Evolutionary conservation across 805 yeast species (phyloP).

Genomic region (Pichia scutulata): DNA sequence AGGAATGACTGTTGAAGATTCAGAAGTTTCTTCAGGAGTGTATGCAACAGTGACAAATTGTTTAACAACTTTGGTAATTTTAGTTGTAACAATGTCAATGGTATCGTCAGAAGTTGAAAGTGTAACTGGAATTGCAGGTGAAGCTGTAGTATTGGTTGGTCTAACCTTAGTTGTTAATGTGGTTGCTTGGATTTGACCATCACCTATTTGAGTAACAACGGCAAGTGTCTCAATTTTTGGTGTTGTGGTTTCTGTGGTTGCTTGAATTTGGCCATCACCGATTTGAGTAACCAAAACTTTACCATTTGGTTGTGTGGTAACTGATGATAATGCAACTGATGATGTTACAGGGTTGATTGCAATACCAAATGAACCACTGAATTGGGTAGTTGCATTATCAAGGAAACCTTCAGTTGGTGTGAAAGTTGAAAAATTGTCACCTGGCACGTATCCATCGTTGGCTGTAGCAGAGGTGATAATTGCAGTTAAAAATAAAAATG

Average conservation of each 20-base stretch:
- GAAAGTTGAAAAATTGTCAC: constrained; percentile 59
- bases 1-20: not conserved
- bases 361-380: constrained; percentile 55
- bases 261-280: constrained; percentile 41
- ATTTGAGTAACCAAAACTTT: constrained; percentile 27
- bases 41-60: constrained; percentile 5
- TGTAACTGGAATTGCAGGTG: not conserved
- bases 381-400: constrained; percentile 49
- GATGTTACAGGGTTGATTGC: constrained; percentile 48
- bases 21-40: not conserved
- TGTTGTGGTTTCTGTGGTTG: constrained; percentile 27
- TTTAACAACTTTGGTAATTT: constrained; percentile 13
- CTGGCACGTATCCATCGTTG: constrained; percentile 9
- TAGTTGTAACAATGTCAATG: constrained; percentile 2
- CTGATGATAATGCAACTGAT: constrained; percentile 23
- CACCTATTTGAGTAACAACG: constrained; percentile 36
- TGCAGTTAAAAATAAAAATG: not conserved
- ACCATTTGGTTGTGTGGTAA: constrained; percentile 11
- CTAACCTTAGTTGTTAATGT: constrained; percentile 6
- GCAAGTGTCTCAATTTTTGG: constrained; percentile 22
- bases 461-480: not conserved
- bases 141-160: not conserved
- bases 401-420: constrained; percentile 50
- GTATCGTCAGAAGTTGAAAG: not conserved
- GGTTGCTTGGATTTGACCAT: constrained; percentile 40